These are phyloP conservation scores for Candida takata DNA, from an alignment of 805 yeast species.

Conservation along the genomic window DNA sequence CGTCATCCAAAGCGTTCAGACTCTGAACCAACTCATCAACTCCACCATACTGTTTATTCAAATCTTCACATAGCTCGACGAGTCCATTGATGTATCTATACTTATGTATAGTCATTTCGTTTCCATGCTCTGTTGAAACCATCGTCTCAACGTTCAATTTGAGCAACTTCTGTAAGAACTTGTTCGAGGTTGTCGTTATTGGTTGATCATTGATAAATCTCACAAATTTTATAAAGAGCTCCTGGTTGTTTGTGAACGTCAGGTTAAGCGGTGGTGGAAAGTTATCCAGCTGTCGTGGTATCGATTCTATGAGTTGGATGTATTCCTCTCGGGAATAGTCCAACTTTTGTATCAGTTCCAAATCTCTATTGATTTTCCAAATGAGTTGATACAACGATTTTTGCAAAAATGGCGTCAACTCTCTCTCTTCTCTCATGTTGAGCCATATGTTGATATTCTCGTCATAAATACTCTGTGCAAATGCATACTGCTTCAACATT, in stretches of 20 bases:
- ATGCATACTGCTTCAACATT: slow-evolving; percentile 6
- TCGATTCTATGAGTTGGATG: slow-evolving; percentile 10
- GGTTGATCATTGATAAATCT: slow-evolving; percentile 5
- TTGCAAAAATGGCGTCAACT: slow-evolving; percentile 7
- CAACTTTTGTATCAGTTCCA: slow-evolving; percentile 1
- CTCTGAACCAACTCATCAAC: slow-evolving; percentile 1
- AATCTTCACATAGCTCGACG: slow-evolving; percentile 4
- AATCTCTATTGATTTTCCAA: slow-evolving; percentile 10
- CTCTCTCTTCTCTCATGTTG: not conserved
- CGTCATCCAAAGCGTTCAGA: slow-evolving; percentile 30
- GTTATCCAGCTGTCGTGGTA: slow-evolving; percentile 12
- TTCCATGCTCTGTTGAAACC: slow-evolving; percentile 5
- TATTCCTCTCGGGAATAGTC: slow-evolving; percentile 1
- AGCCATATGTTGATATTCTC: slow-evolving; percentile 7
- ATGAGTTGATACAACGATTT: slow-evolving; percentile 13
- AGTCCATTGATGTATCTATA: slow-evolving; percentile 12
- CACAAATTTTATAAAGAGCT: slow-evolving; percentile 7
- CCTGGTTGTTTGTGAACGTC: slow-evolving; percentile 8
- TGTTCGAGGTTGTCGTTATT: slow-evolving; percentile 5
- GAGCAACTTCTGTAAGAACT: slow-evolving; percentile 6
- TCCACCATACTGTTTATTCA: slow-evolving; percentile 4
- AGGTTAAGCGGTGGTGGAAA: not conserved
- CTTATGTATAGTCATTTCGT: slow-evolving; percentile 13
- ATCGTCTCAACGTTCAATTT: slow-evolving; percentile 5
- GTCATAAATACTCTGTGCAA: slow-evolving; percentile 7